phyloP scores from a whole-genome alignment of 2,329 filamentous ascomycete species.

The Meredithiella fracta region DNA sequence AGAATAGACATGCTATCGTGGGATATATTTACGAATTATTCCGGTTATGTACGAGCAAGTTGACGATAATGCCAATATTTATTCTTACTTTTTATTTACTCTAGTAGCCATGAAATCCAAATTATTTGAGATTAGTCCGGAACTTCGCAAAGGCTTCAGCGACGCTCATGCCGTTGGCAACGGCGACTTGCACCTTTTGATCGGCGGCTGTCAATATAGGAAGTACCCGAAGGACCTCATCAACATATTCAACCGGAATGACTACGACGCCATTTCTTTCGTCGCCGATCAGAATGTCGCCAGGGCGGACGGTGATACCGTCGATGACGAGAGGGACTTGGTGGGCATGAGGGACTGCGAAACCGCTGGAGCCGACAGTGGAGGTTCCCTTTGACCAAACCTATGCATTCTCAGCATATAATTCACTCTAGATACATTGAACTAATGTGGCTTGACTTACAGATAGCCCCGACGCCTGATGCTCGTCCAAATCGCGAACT shows the following conservation, averaged over 20 bases:
- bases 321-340: slow-evolving; percentile 29
- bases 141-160: slow-evolving; percentile 40
- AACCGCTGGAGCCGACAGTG: slow-evolving; percentile 39
- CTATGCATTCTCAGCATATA: slow-evolving; percentile 17
- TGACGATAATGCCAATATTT: not conserved
- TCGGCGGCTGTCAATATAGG: slow-evolving; percentile 36
- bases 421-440: not conserved
- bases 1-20: no score
- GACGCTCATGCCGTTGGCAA: slow-evolving; percentile 44
- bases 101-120: no score
- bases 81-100: not conserved
- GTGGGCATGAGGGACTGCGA: slow-evolving; percentile 39
- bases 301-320: slow-evolving; percentile 29
- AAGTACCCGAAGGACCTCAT: slow-evolving; percentile 43
- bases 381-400: slow-evolving; percentile 42
- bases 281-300: slow-evolving; percentile 57
- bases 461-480: slow-evolving; percentile 38
- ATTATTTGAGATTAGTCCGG: not conserved
- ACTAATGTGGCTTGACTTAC: slow-evolving; percentile 25
- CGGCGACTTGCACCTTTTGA: slow-evolving; percentile 45
- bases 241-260: slow-evolving; percentile 45
- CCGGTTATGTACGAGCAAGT: not conserved
- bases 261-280: slow-evolving; percentile 51
- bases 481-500: slow-evolving; percentile 47
- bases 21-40: not conserved